Conservation (phyloP, 2,329 filamentous ascomycete species). For the Tolypocladium amazonense region DNA sequence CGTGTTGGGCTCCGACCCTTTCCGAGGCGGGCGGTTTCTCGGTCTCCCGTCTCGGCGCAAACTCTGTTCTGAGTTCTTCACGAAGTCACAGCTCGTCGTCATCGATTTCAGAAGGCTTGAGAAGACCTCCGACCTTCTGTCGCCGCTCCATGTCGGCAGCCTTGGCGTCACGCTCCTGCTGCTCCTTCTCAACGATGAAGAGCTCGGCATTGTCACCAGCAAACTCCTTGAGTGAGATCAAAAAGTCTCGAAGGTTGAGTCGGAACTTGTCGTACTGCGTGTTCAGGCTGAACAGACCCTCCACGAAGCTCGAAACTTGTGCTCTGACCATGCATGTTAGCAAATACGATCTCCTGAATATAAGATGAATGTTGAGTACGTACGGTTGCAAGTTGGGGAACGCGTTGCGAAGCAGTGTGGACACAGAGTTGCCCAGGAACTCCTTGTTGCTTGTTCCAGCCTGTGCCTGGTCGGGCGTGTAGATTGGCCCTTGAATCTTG, state of each 20-base stretch:
- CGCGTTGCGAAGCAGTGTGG: conserved; percentile 72
- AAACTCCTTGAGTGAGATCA: conserved; percentile 96
- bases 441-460: conserved; percentile 80
- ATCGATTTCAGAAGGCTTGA: conserved; percentile 96
- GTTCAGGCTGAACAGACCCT: conserved; percentile 80
- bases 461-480: conserved; percentile 71
- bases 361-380: conserved; percentile 25
- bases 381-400: conserved; percentile 90
- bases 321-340: conserved; percentile 41
- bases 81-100: conserved; percentile 84
- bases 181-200: conserved; percentile 88
- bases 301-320: conserved; percentile 85
- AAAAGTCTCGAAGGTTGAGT: conserved; percentile 87
- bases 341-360: neutral
- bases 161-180: conserved; percentile 76
- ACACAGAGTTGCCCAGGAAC: conserved; percentile 82
- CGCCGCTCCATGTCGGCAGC: conserved; percentile 82
- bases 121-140: conserved; percentile 87
- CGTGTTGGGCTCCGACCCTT: conserved; percentile 13
- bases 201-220: conserved; percentile 91
- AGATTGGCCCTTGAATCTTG: conserved; percentile 90
- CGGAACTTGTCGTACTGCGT: conserved; percentile 91
- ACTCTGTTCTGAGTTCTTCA: conserved; percentile 55
- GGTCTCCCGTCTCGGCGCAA: conserved; percentile 27
- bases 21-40: conserved; percentile 11